Base-by-base conservation (phyloP, 805 yeast genomes). In the Cyberlindnera meyerae region DNA sequence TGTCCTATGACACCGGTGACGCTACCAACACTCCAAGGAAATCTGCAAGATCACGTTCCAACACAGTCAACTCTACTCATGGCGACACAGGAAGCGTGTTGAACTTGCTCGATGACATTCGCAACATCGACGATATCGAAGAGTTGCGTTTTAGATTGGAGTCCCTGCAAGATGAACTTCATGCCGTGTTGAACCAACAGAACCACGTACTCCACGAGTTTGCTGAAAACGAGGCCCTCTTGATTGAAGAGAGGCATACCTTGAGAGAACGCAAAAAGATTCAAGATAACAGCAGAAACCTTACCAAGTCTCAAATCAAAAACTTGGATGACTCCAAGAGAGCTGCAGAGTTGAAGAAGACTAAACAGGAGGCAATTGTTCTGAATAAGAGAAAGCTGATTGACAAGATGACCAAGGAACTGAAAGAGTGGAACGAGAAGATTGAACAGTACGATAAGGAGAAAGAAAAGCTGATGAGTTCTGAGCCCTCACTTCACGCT, bases 61-160 rank as follows among this genome's bases (percentile, higher is more conserved):
- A 57, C 39, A 65, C 73, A 1, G 47, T 46, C 8, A 50, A 49
- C 24, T 53, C 56, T 2, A n/a, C 43, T 8, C 38, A 20, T 26
- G 44, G 33, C 22, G 47, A 47, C 1, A 36, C 22, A 7, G 27
- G 32, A 11, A 33, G 37, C 20, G 27, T 38, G 12, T 22, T 36
- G 21, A 36, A 34, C 29, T 31, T 38, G 18, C 27, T 41, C 11
- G 51, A 45, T 13, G 54, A 44, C 31, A 54, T 47, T 33, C 48
- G 27, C 43, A 45, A 33, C 21, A 45, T 65, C 54, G 40, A 57
- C 52, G 70, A 68, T 48, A 63, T 67, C 27, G 69, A 63, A 39
- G 72, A 67, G 42, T 44, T 69, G 25, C 61, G 69, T 39, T 66
- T 60, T 40, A 49, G 62, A 28, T 47, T 68, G 17, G 73, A 67